Evolutionary conservation across 2,329 filamentous ascomycete species (phyloP).

Genomic region (Alternaria sp.): DNA sequence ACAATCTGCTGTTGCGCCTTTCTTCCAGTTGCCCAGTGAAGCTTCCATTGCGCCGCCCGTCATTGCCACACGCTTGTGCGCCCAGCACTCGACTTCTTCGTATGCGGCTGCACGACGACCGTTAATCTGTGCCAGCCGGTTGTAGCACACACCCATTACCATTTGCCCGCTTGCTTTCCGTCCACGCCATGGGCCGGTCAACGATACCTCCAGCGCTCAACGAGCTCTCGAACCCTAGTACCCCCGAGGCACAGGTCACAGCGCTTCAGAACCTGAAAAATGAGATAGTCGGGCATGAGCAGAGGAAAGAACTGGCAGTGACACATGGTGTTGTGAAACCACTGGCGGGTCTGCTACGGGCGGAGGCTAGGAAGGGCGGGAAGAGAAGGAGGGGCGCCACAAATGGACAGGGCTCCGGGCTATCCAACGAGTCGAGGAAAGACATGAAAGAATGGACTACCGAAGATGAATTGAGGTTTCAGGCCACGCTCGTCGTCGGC

Average conservation of each 20-base stretch:
- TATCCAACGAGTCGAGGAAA: constrained; percentile 17
- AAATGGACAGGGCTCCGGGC: constrained; percentile 23
- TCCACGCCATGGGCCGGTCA: constrained; percentile 47
- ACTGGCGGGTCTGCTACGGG: constrained; percentile 63
- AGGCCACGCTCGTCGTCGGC: constrained; percentile 83
- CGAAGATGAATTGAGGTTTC: constrained; percentile 74
- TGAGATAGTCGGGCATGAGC: constrained; percentile 84
- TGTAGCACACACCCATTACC: constrained; percentile 21
- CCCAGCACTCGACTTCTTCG: constrained; percentile 11
- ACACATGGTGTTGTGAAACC: constrained; percentile 72
- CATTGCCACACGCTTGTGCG: constrained; percentile 14
- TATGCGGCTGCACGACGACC: constrained; percentile 16
- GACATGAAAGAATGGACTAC: constrained; percentile 58
- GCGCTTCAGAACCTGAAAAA: constrained; percentile 82
- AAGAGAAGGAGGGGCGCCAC: constrained; percentile 60
- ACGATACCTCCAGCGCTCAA: constrained; percentile 48
- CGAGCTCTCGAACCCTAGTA: constrained; percentile 51
- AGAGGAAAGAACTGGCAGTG: constrained; percentile 84
- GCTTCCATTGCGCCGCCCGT: constrained; percentile 12
- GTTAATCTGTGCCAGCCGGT: constrained; percentile 17
- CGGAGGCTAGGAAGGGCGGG: constrained; percentile 55
- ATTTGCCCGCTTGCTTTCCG: constrained; percentile 13
- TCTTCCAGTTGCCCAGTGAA: constrained; percentile 18
- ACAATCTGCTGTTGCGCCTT: constrained; percentile 20
- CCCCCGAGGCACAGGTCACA: constrained; percentile 55